Evolutionary conservation across 192 early-diverging fungal species (phyloP), one percentile per base, ranked within the genome.

Genomic region (Coemansia guatemalensis): DNA sequence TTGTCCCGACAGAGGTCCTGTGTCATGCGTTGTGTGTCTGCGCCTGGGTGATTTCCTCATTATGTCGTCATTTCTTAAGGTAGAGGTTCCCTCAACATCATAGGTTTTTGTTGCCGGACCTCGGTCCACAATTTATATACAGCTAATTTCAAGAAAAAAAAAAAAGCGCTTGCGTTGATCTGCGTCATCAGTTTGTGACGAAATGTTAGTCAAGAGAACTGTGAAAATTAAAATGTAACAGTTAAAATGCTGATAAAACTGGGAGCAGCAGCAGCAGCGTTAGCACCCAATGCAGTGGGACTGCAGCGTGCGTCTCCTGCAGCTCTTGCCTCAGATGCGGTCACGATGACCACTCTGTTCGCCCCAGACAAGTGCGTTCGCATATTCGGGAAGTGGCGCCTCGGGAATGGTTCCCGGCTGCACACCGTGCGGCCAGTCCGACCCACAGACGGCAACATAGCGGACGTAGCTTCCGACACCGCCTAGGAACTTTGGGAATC

Each of bases 401-500:
- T 83, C 82, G 33, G 69, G 66, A 17, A 59, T 53, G 5, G 63
- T 53, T 23, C 68, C 71, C 0, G 82, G 82, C 23, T 58, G 49
- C 20, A 73, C 56, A 55, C 82, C 82, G 41, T 73, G 48, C 12
- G 44, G 26, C 82, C 82, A 83, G 52, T 56, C 39, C 8, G 63
- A 48, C 18, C 58, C 69, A 61, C 82, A 83, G 48, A 83, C 61
- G n/a, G 82, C 82, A 2, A 83, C 74, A 51, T 73, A 83, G 53
- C 82, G 73, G 4, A 68, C 82, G 32, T 83, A 83, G 65, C 76
- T 80, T 49, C 82, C 82, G 2, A 59, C 58, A 9, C 73, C 82
- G 63, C 82, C 82, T 21, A 54, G 60, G 59, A 83, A 80, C 74
- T 83, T 83, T 27, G 81, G 77, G 35, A 73, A 80, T 5, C 82